A percentile compares a stretch with the other conserved stretches of the same genome.
Evolutionary conservation across 108 stramenopile genomes (phyloP).

Genomic region (Asterionellopsis glacialis): DNA sequence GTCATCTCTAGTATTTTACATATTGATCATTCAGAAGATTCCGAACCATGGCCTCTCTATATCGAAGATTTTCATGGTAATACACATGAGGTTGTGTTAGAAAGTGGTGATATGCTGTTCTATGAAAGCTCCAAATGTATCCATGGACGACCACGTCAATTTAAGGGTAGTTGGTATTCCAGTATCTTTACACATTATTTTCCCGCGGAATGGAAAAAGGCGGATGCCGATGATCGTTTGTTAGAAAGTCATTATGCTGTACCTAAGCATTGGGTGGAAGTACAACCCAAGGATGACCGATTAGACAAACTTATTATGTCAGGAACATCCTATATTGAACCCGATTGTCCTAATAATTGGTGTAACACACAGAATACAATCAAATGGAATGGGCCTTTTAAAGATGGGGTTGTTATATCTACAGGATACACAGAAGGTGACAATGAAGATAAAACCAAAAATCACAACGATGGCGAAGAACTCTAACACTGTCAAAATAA

Average conservation of each 20-base stretch:
- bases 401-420: constrained; percentile 32
- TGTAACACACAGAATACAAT: constrained; percentile 30
- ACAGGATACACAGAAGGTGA: constrained; percentile 30
- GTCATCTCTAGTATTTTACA: constrained; percentile 60
- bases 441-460: constrained; percentile 8
- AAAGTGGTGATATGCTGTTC: constrained; percentile 55
- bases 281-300: constrained; percentile 9
- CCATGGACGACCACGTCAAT: constrained; percentile 53
- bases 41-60: constrained; percentile 50
- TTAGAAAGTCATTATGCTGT: constrained; percentile 24
- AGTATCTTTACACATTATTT: constrained; percentile 39
- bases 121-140: constrained; percentile 59
- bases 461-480: constrained; percentile 18
- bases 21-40: constrained; percentile 38
- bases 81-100: constrained; percentile 39
- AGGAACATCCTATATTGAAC: constrained; percentile 38
- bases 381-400: constrained; percentile 38
- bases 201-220: constrained; percentile 4
- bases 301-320: constrained; percentile 28
- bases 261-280: constrained; percentile 24
- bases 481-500: too few species aligned
- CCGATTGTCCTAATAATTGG: constrained; percentile 34
- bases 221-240: constrained; percentile 1
- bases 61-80: constrained; percentile 57
- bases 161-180: constrained; percentile 41